Evolutionary conservation across 108 stramenopile genomes (phyloP).

Genomic region (Pinguiococcus pyrenoidosus): DNA sequence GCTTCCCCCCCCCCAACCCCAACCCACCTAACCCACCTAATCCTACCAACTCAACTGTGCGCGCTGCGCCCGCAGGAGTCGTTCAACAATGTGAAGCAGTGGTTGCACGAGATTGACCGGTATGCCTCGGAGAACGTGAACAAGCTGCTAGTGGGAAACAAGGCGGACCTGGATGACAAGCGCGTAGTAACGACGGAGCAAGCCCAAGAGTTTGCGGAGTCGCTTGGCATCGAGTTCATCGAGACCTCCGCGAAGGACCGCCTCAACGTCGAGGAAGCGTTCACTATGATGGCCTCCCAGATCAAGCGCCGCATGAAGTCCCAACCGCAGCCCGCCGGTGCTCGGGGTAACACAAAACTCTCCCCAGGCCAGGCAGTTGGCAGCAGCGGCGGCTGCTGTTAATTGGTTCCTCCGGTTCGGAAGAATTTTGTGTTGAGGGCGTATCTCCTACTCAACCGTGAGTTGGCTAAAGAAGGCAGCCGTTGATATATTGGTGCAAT

Average conservation of each 20-base stretch:
- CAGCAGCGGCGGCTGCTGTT: no score
- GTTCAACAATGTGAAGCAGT: conserved; percentile 96
- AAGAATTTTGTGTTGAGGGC: no score
- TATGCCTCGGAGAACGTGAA: conserved; percentile 96
- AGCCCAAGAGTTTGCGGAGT: conserved; percentile 77
- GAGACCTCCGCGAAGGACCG: conserved; percentile 98
- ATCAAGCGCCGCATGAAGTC: conserved; percentile 96
- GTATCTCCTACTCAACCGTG: no score
- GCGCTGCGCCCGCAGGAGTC: conserved; percentile 46
- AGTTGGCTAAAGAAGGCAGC: no score
- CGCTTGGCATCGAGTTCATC: conserved; percentile 90
- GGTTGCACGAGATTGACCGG: conserved; percentile 97
- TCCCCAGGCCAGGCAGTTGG: no score
- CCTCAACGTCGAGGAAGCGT: conserved; percentile 94
- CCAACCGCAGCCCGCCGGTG: no score
- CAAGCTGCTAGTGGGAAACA: conserved; percentile 98
- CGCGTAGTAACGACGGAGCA: not conserved
- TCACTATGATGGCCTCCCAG: conserved; percentile 94
- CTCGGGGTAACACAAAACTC: no score
- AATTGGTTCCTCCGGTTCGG: no score
- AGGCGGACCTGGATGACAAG: conserved; percentile 87
- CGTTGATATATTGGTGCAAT: no score
- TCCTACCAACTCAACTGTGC: not conserved
- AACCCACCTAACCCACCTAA: no score
- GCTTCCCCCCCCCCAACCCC: not conserved